Conservation (phyloP, 805 yeast genomes). For the Henningerozyma blattae region DNA sequence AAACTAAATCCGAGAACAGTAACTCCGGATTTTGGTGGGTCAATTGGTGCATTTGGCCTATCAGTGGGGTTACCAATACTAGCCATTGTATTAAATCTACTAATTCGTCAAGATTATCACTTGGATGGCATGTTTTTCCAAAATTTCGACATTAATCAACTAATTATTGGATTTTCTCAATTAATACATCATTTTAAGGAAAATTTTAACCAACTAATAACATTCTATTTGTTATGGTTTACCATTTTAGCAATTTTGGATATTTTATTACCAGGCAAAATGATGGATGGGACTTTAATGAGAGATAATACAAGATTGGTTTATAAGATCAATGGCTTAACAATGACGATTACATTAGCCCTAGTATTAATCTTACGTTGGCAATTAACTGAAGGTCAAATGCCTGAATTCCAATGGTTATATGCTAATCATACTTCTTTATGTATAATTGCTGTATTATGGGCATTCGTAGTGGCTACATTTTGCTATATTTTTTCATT, state of each 20-base stretch:
- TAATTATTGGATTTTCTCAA: constrained; percentile 21
- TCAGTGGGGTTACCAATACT: constrained; percentile 57
- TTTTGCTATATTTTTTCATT: constrained; percentile 61
- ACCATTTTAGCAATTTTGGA: constrained; percentile 51
- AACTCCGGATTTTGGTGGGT: constrained; percentile 68
- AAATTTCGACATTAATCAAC: constrained; percentile 28
- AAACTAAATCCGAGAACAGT: constrained; percentile 59
- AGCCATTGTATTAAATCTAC: constrained; percentile 44
- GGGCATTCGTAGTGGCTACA: constrained; percentile 50
- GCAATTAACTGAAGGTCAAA: constrained; percentile 34
- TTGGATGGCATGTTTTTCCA: constrained; percentile 33
- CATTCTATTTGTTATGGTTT: constrained; percentile 64
- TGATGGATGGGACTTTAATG: constrained; percentile 50
- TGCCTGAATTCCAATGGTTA: constrained; percentile 74
- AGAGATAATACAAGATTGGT: constrained; percentile 63
- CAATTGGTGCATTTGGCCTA: constrained; percentile 57
- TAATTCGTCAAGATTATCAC: constrained; percentile 49
- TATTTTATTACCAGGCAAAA: constrained; percentile 51
- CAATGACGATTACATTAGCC: constrained; percentile 33
- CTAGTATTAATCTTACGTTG: constrained; percentile 40
- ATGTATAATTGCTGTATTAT: constrained; percentile 47
- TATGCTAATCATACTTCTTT: constrained; percentile 59
- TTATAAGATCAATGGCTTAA: constrained; percentile 76
- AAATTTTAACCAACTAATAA: constrained; percentile 37
- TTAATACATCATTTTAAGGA: constrained; percentile 9